These are phyloP conservation scores for Candida alai DNA, from an alignment of 805 yeast species.

Conservation along the genomic window DNA sequence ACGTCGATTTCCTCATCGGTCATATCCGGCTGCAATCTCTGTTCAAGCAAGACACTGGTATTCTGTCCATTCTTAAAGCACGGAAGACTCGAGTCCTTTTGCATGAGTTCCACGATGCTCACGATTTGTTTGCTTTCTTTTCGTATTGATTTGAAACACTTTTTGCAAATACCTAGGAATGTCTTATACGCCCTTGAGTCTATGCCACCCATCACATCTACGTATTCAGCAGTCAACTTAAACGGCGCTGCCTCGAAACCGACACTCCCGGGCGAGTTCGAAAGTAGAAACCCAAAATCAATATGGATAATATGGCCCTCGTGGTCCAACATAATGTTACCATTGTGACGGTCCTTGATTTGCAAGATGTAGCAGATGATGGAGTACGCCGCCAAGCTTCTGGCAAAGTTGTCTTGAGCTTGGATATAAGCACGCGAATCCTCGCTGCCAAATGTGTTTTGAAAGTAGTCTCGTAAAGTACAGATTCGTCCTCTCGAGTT, in stretches of 20 bases:
- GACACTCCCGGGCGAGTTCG: conserved; percentile 95
- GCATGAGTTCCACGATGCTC: conserved; percentile 90
- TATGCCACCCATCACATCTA: conserved; percentile 81
- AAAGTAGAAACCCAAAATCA: conserved; percentile 89
- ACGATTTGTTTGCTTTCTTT: conserved; percentile 70
- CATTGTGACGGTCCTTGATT: conserved; percentile 95
- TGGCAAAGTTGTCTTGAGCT: conserved; percentile 84
- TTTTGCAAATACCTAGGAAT: conserved; percentile 62
- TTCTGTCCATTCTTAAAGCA: conserved; percentile 87
- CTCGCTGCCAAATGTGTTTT: conserved; percentile 67
- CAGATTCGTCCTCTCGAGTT: conserved; percentile 69
- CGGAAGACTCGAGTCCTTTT: conserved; percentile 82
- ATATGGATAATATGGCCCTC: conserved; percentile 95
- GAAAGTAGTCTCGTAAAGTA: conserved; percentile 74
- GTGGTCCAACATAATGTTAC: conserved; percentile 93
- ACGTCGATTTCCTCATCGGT: conserved; percentile 67
- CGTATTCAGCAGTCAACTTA: conserved; percentile 84
- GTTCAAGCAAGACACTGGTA: conserved; percentile 73
- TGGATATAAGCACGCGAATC: conserved; percentile 51
- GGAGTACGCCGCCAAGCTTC: conserved; percentile 87
- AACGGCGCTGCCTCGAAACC: conserved; percentile 98
- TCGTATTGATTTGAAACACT: conserved; percentile 72
- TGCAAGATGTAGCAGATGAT: conserved; percentile 86
- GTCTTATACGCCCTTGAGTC: conserved; percentile 56
- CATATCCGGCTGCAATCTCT: conserved; percentile 76